These are phyloP conservation scores for Primulina huaijiensis DNA, from an alignment of 257 asterid genomes.

Conservation along the genomic window DNA sequence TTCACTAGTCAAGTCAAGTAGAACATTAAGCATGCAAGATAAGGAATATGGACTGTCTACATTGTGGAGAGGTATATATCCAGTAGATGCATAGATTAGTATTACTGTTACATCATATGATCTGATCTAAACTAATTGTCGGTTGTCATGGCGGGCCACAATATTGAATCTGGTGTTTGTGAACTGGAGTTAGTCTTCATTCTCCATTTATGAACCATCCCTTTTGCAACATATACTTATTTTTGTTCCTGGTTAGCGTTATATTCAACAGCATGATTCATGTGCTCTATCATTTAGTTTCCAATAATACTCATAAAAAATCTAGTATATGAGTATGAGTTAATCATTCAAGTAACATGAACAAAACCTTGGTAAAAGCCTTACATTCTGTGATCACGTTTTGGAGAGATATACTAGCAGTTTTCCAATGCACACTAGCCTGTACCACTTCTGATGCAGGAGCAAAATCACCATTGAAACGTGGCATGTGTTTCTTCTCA, in stretches of 20 bases:
- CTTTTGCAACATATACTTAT: background rate
- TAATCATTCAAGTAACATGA: background rate
- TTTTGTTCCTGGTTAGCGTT: background rate
- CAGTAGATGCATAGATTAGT: background rate
- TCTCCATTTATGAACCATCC: background rate
- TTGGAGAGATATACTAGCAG: background rate
- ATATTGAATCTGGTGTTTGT: no score
- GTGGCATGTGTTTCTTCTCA: background rate
- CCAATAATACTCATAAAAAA: background rate
- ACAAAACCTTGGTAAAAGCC: no score
- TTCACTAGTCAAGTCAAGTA: background rate
- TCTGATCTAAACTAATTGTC: background rate
- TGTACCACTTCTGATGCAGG: background rate
- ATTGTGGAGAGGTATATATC: background rate
- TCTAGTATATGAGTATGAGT: background rate
- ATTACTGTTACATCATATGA: background rate
- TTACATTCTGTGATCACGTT: background rate
- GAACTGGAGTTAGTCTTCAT: background rate
- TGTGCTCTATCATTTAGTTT: background rate
- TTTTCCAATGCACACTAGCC: background rate
- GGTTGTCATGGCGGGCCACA: background rate
- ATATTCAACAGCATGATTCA: background rate
- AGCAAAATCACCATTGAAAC: no score
- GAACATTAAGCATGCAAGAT: background rate
- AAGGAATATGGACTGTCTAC: background rate